Evolutionary conservation across 1,284 basidiomycete species (phyloP).

Genomic region (Puccinia hordei): DNA sequence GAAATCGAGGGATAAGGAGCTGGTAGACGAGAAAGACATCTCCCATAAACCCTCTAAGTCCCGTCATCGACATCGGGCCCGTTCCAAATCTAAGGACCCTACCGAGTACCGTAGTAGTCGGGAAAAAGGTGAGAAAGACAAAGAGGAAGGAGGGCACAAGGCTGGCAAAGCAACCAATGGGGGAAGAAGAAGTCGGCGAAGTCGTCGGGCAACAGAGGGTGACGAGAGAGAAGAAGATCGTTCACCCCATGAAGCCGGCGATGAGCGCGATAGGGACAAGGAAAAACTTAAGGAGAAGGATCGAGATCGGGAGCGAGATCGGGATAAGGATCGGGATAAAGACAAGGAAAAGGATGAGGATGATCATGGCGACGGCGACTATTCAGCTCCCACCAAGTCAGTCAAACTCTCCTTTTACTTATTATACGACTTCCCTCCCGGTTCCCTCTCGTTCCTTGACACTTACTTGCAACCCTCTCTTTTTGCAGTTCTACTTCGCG

Average conservation of each 20-base stretch:
- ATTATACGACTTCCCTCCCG: neutral
- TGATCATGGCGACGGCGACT: conserved; percentile 36
- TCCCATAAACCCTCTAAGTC: conserved; percentile 17
- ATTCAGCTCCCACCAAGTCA: conserved; percentile 29
- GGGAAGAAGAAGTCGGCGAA: conserved; percentile 46
- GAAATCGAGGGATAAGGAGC: conserved; percentile 48
- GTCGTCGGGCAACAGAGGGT: conserved; percentile 20
- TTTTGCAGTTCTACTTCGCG: conserved; percentile 22
- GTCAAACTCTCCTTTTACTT: conserved; percentile 4
- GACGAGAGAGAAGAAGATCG: conserved; percentile 37
- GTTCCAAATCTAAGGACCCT: conserved; percentile 45
- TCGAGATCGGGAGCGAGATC: conserved; percentile 25
- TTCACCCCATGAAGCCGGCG: conserved; percentile 12
- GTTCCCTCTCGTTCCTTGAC: neutral
- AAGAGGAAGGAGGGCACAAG: conserved; percentile 35
- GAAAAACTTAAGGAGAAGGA: conserved; percentile 34
- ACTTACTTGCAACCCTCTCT: neutral
- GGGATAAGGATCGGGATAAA: conserved; percentile 24
- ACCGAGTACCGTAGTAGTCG: conserved; percentile 45
- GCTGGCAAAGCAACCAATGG: conserved; percentile 4
- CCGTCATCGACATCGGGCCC: conserved; percentile 42
- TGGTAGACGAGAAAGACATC: conserved; percentile 41
- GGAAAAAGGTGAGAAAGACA: conserved; percentile 46
- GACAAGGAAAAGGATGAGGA: conserved; percentile 33
- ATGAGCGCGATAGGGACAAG: conserved; percentile 42